Evolutionary conservation across 805 yeast species (phyloP), one percentile per base, ranked within the genome.

Genomic region (Candida khao-thaluensis): DNA sequence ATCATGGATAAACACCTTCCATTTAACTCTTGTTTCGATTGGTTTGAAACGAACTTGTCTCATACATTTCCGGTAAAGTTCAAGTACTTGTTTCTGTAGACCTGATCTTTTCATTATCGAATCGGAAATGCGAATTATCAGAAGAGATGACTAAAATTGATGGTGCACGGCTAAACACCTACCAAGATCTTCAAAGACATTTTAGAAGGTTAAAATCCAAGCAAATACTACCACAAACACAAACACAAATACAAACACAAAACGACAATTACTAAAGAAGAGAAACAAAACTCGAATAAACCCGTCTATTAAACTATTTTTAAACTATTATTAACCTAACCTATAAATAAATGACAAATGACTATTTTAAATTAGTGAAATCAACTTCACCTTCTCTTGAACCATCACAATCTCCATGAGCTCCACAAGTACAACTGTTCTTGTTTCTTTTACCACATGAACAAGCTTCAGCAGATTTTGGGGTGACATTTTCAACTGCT

Each of bases 391-490:
- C 83, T 20, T 77, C 82, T 54, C 77, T 59, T 25, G 66, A 27
- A 38, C 59, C 65, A 43, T 62, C 64, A 44, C 68, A 58, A 5
- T 43, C 56, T 27, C 62, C 59, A 39, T 67, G 44, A 39, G 66
- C 66, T 37, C 81, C 78, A 61, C 84, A 78, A 35, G 78, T 78
- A 62, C 84, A 78, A 35, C 63, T 62, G 40, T 60, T 62, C 52
- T 76, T 76, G 38, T 58, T 50, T 62, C 83, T 74, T 66, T 66
- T 71, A 30, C 83, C 84, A 52, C 84, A 78, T 12, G 80, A 69
- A 62, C 84, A 78, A 26, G 82, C 66, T 22, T 60, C 56, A n/a
- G 59, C 56, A 20, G 70, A 45, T 24, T 47, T 36, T 25, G 77
- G 75, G 29, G 54, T 55, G 38, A 62, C 71, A 54, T 78, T 78